These are phyloP conservation scores for Penicillium sp. DNA, from an alignment of 2,329 filamentous ascomycete species.

Conservation along the genomic window DNA sequence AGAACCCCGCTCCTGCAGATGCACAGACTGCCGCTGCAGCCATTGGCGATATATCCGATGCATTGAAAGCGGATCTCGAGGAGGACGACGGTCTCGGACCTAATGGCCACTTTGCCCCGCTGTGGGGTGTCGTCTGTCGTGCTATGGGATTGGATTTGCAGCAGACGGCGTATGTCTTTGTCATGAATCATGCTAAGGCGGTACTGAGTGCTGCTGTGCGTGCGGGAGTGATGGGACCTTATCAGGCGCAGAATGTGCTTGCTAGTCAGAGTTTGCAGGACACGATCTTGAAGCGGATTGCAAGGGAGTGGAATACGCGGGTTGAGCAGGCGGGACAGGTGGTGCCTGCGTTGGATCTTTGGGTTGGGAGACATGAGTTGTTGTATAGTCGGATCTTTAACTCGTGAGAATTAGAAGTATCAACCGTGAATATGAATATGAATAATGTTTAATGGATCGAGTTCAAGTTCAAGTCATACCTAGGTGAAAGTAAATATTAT, in stretches of 20 bases:
- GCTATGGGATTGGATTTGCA: slow-evolving; percentile 53
- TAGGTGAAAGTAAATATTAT: neutral
- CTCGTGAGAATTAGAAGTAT: slow-evolving; percentile 44
- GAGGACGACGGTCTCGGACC: slow-evolving; percentile 35
- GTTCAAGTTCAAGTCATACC: neutral
- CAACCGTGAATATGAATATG: no score
- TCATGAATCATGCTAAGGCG: slow-evolving; percentile 64
- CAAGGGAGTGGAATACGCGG: slow-evolving; percentile 48
- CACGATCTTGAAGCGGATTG: slow-evolving; percentile 52
- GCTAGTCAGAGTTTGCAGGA: slow-evolving; percentile 54
- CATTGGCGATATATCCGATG: slow-evolving; percentile 40
- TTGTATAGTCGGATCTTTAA: slow-evolving; percentile 68
- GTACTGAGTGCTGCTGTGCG: slow-evolving; percentile 62
- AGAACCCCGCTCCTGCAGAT: slow-evolving; percentile 9
- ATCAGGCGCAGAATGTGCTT: slow-evolving; percentile 61
- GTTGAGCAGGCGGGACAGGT: slow-evolving; percentile 59
- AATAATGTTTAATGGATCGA: neutral
- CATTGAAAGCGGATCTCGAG: slow-evolving; percentile 34
- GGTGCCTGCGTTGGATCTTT: slow-evolving; percentile 63
- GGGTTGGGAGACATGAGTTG: slow-evolving; percentile 64
- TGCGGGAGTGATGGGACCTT: slow-evolving; percentile 64
- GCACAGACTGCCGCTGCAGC: slow-evolving; percentile 27
- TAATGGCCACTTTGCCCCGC: slow-evolving; percentile 59
- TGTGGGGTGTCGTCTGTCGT: slow-evolving; percentile 58
- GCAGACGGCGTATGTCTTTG: slow-evolving; percentile 60